Percentiles rank a stretch among this genome's conserved stretches.
Conservation (phyloP, 768 basidiomycete genomes). For the Tephrocybe sp. region DNA sequence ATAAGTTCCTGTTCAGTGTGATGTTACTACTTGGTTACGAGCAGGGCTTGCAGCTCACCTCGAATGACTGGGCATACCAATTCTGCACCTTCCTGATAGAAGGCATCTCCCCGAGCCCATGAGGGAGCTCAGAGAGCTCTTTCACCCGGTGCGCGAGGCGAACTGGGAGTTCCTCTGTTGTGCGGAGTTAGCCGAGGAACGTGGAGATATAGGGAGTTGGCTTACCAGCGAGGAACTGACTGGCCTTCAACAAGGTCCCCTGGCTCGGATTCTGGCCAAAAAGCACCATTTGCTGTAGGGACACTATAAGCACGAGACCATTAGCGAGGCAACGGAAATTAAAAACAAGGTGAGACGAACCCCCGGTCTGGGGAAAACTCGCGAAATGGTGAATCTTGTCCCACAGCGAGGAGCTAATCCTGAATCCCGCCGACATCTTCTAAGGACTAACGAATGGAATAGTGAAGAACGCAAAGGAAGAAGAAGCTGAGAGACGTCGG, state of each 20-base stretch:
- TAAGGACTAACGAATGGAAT: not conserved
- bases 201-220: too few species aligned
- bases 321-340: not conserved
- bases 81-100: slow-evolving; percentile 94
- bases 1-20: slow-evolving; percentile 82
- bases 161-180: slow-evolving; percentile 93
- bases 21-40: not conserved
- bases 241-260: slow-evolving; percentile 90
- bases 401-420: slow-evolving; percentile 68
- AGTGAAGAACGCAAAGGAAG: not conserved
- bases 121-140: slow-evolving; percentile 92
- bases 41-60: slow-evolving; percentile 56
- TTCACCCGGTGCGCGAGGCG: slow-evolving; percentile 94
- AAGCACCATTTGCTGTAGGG: slow-evolving; percentile 95
- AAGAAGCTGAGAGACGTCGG: too few species aligned
- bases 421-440: slow-evolving; percentile 60
- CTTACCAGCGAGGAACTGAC: slow-evolving; percentile 86
- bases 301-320: slow-evolving; percentile 50
- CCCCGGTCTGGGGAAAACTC: slow-evolving; percentile 83
- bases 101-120: slow-evolving; percentile 88
- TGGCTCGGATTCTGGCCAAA: slow-evolving; percentile 97
- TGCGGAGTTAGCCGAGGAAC: too few species aligned
- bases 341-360: slow-evolving; percentile 26
- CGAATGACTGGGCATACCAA: slow-evolving; percentile 99
- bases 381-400: slow-evolving; percentile 84